Conservation (phyloP, 2,329 filamentous ascomycete genomes). For the Cladosporium sp. region DNA sequence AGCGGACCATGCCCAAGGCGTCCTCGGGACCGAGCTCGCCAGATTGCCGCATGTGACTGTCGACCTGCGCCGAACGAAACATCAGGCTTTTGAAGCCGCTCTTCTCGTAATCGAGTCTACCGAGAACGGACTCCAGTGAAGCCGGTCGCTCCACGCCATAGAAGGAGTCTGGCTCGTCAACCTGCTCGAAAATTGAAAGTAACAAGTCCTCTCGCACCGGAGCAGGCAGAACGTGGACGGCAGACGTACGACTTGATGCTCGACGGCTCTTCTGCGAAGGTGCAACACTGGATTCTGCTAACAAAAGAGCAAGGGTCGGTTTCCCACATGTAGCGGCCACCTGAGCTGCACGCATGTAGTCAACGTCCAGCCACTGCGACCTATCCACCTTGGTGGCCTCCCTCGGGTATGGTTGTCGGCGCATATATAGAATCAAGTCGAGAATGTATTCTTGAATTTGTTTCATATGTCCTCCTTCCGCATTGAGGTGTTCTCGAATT, state of each 20-base stretch:
- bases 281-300: conserved; percentile 53
- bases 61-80: conserved; percentile 84
- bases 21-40: conserved; percentile 54
- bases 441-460: conserved; percentile 59
- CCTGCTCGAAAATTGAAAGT: conserved; percentile 77
- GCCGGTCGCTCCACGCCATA: conserved; percentile 81
- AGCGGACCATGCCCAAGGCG: conserved; percentile 64
- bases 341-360: conserved; percentile 62
- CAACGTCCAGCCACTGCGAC: conserved; percentile 76
- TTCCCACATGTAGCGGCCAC: conserved; percentile 75
- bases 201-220: conserved; percentile 59
- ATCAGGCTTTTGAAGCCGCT: conserved; percentile 81
- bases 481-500: conserved; percentile 58
- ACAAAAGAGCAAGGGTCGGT: conserved; percentile 78
- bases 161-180: conserved; percentile 93
- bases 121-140: conserved; percentile 69
- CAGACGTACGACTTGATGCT: conserved; percentile 21
- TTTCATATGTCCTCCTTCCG: conserved; percentile 51
- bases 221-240: conserved; percentile 28
- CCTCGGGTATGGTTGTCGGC: conserved; percentile 66
- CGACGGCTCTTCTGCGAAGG: conserved; percentile 35
- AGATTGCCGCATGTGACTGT: conserved; percentile 67
- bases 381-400: conserved; percentile 76
- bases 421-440: conserved; percentile 78
- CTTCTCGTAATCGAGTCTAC: conserved; percentile 80